Conservation (phyloP, 768 basidiomycete genomes). For the Mycena alexandri region DNA sequence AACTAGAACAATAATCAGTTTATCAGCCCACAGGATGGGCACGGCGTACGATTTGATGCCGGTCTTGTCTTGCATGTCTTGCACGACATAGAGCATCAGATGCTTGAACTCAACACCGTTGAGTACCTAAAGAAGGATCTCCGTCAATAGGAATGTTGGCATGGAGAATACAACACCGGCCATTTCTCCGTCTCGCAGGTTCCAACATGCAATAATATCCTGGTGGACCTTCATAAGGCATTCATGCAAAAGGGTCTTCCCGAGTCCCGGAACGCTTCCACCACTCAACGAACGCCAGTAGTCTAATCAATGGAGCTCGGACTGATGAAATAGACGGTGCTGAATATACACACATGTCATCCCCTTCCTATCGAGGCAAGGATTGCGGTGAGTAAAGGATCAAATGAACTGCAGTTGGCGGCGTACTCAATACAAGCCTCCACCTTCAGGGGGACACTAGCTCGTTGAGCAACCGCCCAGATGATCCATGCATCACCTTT, state of each 20-base stretch:
- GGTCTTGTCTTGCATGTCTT: background rate
- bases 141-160: background rate
- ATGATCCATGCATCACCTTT: constrained; percentile 11
- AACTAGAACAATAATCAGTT: background rate
- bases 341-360: constrained; percentile 12
- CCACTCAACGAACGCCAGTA: constrained; percentile 3
- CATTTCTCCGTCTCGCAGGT: background rate
- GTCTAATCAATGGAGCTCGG: background rate
- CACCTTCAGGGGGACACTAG: background rate
- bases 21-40: background rate
- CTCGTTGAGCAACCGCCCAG: constrained; percentile 9
- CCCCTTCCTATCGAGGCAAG: constrained; percentile 3
- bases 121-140: background rate
- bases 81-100: constrained; percentile 5
- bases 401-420: background rate
- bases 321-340: background rate
- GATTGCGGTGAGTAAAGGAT: background rate
- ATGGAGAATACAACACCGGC: background rate
- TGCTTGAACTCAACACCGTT: constrained; percentile 16
- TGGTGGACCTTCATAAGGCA: constrained; percentile 9
- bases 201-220: constrained; percentile 22
- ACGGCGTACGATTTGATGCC: background rate
- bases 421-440: constrained; percentile 8
- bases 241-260: constrained; percentile 1
- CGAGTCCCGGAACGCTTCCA: background rate